Base-by-base conservation (phyloP, 2,329 filamentous ascomycete genomes). In the Leptographium flavum region DNA sequence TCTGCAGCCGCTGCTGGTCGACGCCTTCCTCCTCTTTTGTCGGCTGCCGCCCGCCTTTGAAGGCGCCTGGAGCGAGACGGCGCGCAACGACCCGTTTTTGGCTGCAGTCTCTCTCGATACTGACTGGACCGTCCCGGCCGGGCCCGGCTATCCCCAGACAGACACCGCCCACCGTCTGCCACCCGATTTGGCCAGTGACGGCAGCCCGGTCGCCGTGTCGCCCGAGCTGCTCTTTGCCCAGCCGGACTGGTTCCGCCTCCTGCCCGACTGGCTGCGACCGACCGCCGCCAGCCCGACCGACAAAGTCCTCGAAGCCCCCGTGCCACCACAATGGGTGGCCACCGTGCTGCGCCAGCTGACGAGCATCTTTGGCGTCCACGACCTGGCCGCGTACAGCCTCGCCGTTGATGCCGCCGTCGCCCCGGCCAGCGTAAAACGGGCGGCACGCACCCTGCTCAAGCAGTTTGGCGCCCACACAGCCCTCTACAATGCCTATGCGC, bases 401-500 rank as follows among this genome's bases (percentile, higher is more conserved):
- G 81, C 81, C 1, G 70, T 90, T 39, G 76, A 81, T 53, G 73
- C 71, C 42, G 56, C 60, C 0, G 72, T 74, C 46, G 71, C 79
- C 37, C 65, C 71, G 0, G 56, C 60, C 1, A 66, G 63, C 2
- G 74, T 78, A 23, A 81, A 75, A 52, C 93, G 86, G 56, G 67
- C 71, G 7, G 84, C 86, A 0, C 94, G 86, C 55, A 62, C 63
- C 7, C 64, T 94, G 0, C 61, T 95, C n/a, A 90, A 83, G 56
- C 70, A 69, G 40, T 73, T 76, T 45, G 68, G 79, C 0, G 68
- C 74, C 1, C 81, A 77, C 53, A 58, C 84, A 3, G 65, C 69
- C 14, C 65, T 95, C 0, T 95, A 93, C 61, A 83, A 87, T 52
- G 76, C 79, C 0, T 94, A 90, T 56, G 85, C 82, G 0, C 62